phyloP scores from a whole-genome alignment of 306 rosid species.

The Lupinus albus region DNA sequence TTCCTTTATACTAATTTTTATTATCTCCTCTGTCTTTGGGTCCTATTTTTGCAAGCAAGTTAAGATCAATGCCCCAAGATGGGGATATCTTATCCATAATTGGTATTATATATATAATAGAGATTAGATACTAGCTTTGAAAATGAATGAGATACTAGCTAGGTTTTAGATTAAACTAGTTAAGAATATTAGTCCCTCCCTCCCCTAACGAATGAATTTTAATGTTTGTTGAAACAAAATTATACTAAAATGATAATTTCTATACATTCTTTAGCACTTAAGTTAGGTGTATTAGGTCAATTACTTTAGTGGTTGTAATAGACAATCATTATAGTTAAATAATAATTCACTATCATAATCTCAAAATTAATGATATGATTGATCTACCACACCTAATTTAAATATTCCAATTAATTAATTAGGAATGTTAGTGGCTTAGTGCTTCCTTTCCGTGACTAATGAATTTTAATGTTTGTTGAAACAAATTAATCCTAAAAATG shows the following conservation, averaged over 20 bases:
- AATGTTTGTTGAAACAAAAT: slow-evolving; percentile 13
- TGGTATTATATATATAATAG: neutral
- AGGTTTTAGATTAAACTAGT: neutral
- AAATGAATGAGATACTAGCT: slow-evolving; percentile 10
- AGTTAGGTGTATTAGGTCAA: neutral
- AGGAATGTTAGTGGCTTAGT: too few species aligned
- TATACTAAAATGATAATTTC: neutral
- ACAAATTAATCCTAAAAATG: neutral
- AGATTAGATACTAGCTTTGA: slow-evolving; percentile 11
- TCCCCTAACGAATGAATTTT: slow-evolving; percentile 32
- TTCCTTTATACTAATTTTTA: neutral
- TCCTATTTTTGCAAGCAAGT: slow-evolving; percentile 39
- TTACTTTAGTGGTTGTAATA: too few species aligned
- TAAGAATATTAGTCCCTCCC: slow-evolving; percentile 19
- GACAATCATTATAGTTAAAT: too few species aligned
- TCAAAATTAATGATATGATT: neutral
- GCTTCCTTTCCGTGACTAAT: slow-evolving; percentile 20
- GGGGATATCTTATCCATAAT: slow-evolving; percentile 28
- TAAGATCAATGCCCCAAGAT: slow-evolving; percentile 41
- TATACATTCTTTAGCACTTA: too few species aligned
- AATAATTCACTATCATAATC: neutral
- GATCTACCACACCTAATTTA: too few species aligned
- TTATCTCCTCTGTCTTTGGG: neutral
- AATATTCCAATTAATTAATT: too few species aligned
- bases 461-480: slow-evolving; percentile 34